A percentile compares a stretch with the other conserved stretches of the same genome.
Evolutionary conservation across 1,284 basidiomycete species (phyloP).

Genomic region (Xerocomus amazonicus): DNA sequence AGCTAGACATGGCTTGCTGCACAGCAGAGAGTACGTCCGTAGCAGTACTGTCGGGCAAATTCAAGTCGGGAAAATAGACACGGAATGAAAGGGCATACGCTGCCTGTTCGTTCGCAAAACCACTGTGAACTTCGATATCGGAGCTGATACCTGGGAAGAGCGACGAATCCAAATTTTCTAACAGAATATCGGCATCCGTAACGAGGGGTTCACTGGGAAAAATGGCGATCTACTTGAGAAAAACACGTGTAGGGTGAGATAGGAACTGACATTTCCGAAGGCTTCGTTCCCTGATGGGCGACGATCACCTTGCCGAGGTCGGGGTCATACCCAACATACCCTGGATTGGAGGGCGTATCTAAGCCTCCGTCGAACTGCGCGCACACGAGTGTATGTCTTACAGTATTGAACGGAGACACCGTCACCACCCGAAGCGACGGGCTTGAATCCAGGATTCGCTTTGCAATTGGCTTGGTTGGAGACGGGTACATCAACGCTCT

Average conservation of each 20-base stretch:
- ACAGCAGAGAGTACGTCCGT: slow-evolving; percentile 48
- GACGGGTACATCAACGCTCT: not conserved
- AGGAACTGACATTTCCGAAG: slow-evolving; percentile 28
- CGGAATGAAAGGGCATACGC: slow-evolving; percentile 32
- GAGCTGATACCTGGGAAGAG: slow-evolving; percentile 60
- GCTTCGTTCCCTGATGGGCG: slow-evolving; percentile 37
- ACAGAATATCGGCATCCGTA: slow-evolving; percentile 50
- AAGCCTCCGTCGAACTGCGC: too few relatives aligned
- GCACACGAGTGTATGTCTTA: slow-evolving; percentile 16
- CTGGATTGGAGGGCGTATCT: slow-evolving; percentile 10
- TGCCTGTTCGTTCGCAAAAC: slow-evolving; percentile 54
- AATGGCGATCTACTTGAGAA: not conserved
- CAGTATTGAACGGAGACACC: slow-evolving; percentile 50
- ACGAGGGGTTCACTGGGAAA: slow-evolving; percentile 43
- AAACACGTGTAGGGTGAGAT: not conserved
- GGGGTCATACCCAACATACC: slow-evolving; percentile 41
- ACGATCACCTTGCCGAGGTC: slow-evolving; percentile 33
- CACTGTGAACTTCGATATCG: slow-evolving; percentile 50
- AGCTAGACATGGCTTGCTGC: slow-evolving; percentile 38
- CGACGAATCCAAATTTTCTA: slow-evolving; percentile 37
- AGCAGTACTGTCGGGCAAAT: slow-evolving; percentile 42
- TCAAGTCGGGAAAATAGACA: not conserved
- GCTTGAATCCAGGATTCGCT: slow-evolving; percentile 54
- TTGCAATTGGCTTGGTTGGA: slow-evolving; percentile 46
- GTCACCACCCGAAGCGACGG: slow-evolving; percentile 62